These are phyloP conservation scores for Aspergillus jensenii DNA, from an alignment of 2,329 filamentous ascomycete species.

Conservation along the genomic window DNA sequence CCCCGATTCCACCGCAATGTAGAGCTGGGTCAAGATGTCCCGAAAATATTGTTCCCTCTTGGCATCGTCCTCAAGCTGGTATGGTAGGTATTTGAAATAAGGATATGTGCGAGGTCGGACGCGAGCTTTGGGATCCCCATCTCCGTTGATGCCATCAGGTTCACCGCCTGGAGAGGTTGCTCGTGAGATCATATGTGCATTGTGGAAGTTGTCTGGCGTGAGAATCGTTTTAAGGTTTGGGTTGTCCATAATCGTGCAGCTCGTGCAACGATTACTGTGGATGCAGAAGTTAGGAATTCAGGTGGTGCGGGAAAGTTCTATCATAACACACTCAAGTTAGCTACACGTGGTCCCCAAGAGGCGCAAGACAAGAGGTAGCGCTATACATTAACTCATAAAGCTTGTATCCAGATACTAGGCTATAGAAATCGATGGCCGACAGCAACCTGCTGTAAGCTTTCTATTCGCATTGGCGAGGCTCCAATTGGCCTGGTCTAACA, in stretches of 20 bases:
- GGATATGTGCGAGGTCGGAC: constrained; percentile 81
- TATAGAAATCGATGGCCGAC: constrained; percentile 22
- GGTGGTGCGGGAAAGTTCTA: constrained; percentile 29
- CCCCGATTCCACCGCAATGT: constrained; percentile 85
- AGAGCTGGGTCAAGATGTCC: constrained; percentile 90
- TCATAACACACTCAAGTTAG: constrained; percentile 23
- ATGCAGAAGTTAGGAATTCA: constrained; percentile 17
- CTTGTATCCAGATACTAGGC: constrained; percentile 17
- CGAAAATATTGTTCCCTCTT: constrained; percentile 76
- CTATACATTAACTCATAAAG: constrained; percentile 23
- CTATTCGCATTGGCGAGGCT: constrained; percentile 26
- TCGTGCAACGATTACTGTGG: constrained; percentile 16
- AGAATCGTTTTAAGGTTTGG: constrained; percentile 33
- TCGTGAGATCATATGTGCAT: constrained; percentile 71
- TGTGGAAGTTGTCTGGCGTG: constrained; percentile 39
- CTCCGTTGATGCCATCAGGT: constrained; percentile 50
- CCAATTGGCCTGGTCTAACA: constrained; percentile 14
- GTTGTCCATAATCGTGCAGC: constrained; percentile 36
- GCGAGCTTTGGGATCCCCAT: constrained; percentile 65
- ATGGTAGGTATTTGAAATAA: constrained; percentile 88
- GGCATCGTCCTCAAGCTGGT: constrained; percentile 76
- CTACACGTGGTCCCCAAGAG: constrained; percentile 10
- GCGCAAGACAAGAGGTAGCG: neutral
- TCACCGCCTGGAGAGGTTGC: constrained; percentile 76
- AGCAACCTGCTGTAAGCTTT: constrained; percentile 25